Evolutionary conservation across 352 stramenopile genomes (phyloP), one percentile per base, ranked within the genome.

Genomic region (Pythium diclinum): DNA sequence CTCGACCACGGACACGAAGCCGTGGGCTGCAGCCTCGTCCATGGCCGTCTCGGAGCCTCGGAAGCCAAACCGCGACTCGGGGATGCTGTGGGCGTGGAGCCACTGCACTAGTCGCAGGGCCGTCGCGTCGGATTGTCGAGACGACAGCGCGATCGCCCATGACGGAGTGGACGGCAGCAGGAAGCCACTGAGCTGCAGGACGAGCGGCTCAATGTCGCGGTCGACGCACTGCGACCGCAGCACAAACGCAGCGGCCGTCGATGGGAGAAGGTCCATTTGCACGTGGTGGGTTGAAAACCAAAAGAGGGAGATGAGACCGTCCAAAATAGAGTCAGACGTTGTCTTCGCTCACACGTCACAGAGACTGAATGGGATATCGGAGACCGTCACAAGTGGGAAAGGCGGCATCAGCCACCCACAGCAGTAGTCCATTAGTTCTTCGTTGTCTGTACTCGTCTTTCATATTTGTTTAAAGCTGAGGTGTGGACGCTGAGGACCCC

Each of bases 401-500:
- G 36, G 36, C 36, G 11, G 36, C 36, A 42, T 17, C 16, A 13
- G 33, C 33, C 33, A 4, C 32, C 8, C 32, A 34, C n/a, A n/a
- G n/a, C n/a, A 38, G 7, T 9, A 44, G 36, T 44, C 14, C 33
- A 40, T n/a, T n/a, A 44, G 36, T n/a, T 44, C 40, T 23, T n/a
- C 36, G 10, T 42, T 17, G 36, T 17, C 25, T n/a, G 8, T 42
- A 17, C 16, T 11, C 10, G 36, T 38, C 33, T 13, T 38, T 13
- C 25, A 28, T 28, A 11, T 38, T 38, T 38, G 10, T 51, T 19
- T 30, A 46, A 21, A 40, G 19, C 11, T 59, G 16, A 23, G 46
- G 23, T 1, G 58, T 44, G 16, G 61, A 61, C 7, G 52, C 36
- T 11, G 67, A 69, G 25, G 23, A 11, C 16, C 55, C 33, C 17